Conservation (phyloP, 305 asterid genomes). For the Plantago coronopus region DNA sequence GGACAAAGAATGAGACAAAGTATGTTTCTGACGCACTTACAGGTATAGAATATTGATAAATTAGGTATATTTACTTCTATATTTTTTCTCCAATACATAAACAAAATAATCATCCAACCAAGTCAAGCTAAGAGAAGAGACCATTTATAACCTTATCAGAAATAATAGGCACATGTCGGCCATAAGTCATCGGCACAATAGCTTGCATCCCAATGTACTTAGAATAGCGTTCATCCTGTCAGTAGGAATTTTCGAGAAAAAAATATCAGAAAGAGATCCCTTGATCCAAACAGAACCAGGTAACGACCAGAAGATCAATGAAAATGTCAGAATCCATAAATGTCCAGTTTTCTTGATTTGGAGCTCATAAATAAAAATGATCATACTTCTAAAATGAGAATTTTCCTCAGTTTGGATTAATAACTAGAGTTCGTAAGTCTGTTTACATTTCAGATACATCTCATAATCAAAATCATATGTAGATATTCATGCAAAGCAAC, state of each 20-base stretch:
- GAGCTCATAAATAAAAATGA: background rate
- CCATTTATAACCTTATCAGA: constrained; percentile 67
- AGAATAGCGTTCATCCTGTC: constrained; percentile 80
- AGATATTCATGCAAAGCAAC: background rate
- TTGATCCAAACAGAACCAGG: constrained; percentile 16
- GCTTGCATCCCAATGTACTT: constrained; percentile 86
- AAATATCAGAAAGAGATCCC: constrained; percentile 14
- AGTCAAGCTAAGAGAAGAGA: constrained; percentile 17
- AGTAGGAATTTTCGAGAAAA: constrained; percentile 14
- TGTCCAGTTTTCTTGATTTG: background rate
- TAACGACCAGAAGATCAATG: background rate
- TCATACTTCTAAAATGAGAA: background rate
- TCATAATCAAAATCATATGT: background rate
- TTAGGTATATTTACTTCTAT: no score
- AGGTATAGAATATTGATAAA: background rate
- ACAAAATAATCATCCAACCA: constrained; percentile 6
- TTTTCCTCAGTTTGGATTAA: background rate
- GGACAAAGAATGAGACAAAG: background rate
- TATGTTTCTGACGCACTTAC: background rate
- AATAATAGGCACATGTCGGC: constrained; percentile 92
- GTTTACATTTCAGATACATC: background rate
- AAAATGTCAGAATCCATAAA: constrained; percentile 6
- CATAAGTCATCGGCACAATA: constrained; percentile 95
- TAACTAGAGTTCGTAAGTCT: background rate
- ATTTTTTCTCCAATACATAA: constrained; percentile 2